Percentiles rank a stretch among this genome's conserved stretches.
Evolutionary conservation across 106 monocot species (phyloP).

Genomic region (Dioscorea dumetorum): DNA sequence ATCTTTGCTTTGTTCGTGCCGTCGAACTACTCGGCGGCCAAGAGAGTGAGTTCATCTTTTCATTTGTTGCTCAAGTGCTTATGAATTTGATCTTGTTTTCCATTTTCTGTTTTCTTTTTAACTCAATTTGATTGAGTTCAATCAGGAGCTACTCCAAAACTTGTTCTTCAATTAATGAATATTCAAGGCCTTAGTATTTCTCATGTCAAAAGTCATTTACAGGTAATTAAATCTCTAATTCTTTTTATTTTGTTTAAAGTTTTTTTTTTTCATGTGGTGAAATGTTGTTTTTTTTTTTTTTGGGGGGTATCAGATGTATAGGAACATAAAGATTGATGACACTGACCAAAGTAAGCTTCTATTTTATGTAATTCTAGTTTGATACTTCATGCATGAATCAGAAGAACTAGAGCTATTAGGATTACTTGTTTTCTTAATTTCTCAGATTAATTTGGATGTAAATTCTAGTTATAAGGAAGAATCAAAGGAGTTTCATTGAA

Average conservation of each 20-base stretch:
- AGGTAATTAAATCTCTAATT: constrained; percentile 19
- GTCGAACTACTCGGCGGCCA: constrained; percentile 71
- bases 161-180: constrained; percentile 60
- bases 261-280: too few relatives aligned
- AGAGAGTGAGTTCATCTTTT: constrained; percentile 40
- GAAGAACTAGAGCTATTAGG: background rate
- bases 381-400: background rate
- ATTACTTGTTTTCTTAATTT: background rate
- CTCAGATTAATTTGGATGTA: background rate
- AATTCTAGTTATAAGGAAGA: background rate
- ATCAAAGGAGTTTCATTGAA: background rate
- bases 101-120: background rate
- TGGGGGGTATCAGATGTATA: constrained; percentile 28
- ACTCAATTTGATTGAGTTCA: background rate
- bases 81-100: background rate
- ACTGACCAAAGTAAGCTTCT: constrained; percentile 15
- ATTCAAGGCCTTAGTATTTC: constrained; percentile 40
- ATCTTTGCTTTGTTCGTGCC: constrained; percentile 55
- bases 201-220: constrained; percentile 59
- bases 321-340: constrained; percentile 44
- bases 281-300: background rate
- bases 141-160: constrained; percentile 56
- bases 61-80: background rate
- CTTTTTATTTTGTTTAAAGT: too few relatives aligned
- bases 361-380: too few relatives aligned